phyloP scores from a whole-genome alignment of 1,139 yeast genomes.

The Candida buenavistaensis region DNA sequence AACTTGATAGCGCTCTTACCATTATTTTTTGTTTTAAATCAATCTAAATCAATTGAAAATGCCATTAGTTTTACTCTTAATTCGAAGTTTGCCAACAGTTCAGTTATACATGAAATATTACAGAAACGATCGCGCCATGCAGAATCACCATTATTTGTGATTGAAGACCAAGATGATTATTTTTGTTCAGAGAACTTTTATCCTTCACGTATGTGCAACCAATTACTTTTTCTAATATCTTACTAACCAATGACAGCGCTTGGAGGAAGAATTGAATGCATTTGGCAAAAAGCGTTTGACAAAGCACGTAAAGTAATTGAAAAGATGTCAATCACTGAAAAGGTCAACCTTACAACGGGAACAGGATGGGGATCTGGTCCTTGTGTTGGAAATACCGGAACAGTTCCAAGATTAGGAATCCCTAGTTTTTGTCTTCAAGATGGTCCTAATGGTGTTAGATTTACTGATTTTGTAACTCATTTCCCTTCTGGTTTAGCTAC shows the following conservation, averaged over 20 bases:
- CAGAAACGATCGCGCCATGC: slow-evolving; percentile 37
- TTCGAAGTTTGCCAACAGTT: slow-evolving; percentile 13
- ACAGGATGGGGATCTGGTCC: slow-evolving; percentile 66
- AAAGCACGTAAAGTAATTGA: slow-evolving; percentile 54
- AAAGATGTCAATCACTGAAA: slow-evolving; percentile 57
- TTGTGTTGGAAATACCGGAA: slow-evolving; percentile 65
- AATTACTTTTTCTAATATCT: background rate
- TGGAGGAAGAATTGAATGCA: slow-evolving; percentile 44
- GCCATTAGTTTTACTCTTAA: slow-evolving; percentile 11
- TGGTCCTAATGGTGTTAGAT: slow-evolving; percentile 64
- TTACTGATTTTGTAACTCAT: slow-evolving; percentile 56
- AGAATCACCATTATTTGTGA: slow-evolving; percentile 31
- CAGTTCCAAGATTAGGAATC: slow-evolving; percentile 56
- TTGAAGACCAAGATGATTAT: slow-evolving; percentile 28
- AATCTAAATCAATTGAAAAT: background rate
- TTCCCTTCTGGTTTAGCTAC: slow-evolving; percentile 62
- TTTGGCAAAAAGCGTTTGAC: slow-evolving; percentile 59
- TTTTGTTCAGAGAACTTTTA: slow-evolving; percentile 32
- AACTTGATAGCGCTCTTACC: too few relatives aligned
- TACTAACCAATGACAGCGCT: too few relatives aligned
- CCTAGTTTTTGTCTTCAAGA: slow-evolving; percentile 64
- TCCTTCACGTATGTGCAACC: slow-evolving; percentile 35
- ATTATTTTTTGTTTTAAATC: too few relatives aligned
- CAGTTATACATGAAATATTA: slow-evolving; percentile 1
- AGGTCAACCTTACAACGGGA: slow-evolving; percentile 66